Evolutionary conservation across 2,329 filamentous ascomycete genomes (phyloP).

Genomic region (Ophiostoma sp.): DNA sequence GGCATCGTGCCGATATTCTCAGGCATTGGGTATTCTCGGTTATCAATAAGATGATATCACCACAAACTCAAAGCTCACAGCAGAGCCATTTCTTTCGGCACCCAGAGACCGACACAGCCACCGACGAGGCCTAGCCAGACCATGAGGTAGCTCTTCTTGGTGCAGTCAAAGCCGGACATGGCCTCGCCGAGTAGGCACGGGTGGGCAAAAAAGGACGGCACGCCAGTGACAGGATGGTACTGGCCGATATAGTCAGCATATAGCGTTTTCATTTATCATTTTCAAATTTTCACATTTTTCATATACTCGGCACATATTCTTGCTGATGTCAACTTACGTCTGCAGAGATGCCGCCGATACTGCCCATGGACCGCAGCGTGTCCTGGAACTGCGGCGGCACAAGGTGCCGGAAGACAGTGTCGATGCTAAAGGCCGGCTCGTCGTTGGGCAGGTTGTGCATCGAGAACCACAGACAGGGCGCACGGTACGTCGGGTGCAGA

Average conservation of each 20-base stretch:
- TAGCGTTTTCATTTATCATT: not conserved
- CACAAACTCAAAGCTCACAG: constrained; percentile 27
- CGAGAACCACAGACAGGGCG: constrained; percentile 71
- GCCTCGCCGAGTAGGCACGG: constrained; percentile 83
- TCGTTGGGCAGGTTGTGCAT: constrained; percentile 53
- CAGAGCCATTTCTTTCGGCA: constrained; percentile 63
- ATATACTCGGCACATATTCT: not conserved
- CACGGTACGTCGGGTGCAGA: constrained; percentile 67
- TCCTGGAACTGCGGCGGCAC: constrained; percentile 62
- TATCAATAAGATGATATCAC: not conserved
- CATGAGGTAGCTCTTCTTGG: constrained; percentile 67
- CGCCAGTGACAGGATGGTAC: constrained; percentile 76
- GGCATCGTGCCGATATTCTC: not conserved
- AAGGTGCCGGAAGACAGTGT: constrained; percentile 64
- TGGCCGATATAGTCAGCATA: constrained; percentile 34
- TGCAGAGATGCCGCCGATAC: constrained; percentile 68
- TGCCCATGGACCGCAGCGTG: constrained; percentile 54
- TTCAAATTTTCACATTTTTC: too few species aligned
- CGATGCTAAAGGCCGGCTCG: constrained; percentile 55
- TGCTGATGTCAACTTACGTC: constrained; percentile 54
- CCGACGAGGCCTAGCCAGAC: constrained; percentile 88
- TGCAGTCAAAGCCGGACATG: constrained; percentile 60
- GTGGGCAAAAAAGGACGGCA: constrained; percentile 84
- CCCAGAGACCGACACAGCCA: constrained; percentile 68
- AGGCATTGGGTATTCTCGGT: not conserved